Conservation (phyloP, 2,329 filamentous ascomycete genomes). For the Penicillium sp. region DNA sequence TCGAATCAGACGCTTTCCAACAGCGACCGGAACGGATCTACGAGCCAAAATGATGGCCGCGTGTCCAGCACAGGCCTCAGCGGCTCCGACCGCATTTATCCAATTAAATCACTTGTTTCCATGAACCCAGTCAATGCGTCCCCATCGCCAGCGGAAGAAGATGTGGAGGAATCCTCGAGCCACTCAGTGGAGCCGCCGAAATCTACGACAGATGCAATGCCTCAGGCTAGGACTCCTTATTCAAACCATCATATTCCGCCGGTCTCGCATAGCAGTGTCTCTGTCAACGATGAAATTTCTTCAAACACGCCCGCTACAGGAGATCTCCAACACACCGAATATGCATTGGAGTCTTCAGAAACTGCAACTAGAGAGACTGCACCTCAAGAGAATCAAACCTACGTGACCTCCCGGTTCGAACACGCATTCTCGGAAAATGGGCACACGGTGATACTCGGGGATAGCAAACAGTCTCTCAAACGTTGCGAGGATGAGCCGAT, state of each 20-base stretch:
- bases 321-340: background rate
- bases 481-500: conserved; percentile 94
- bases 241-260: background rate
- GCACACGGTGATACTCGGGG: background rate
- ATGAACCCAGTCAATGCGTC: background rate
- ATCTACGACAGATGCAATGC: background rate
- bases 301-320: background rate
- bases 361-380: background rate
- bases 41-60: background rate
- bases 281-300: background rate
- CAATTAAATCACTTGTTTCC: background rate
- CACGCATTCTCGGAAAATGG: background rate
- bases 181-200: background rate
- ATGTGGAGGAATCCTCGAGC: background rate
- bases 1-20: background rate
- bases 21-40: background rate
- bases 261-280: background rate
- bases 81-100: background rate
- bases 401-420: background rate
- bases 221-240: background rate
- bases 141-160: background rate
- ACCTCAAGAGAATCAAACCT: background rate
- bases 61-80: background rate
- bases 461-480: background rate
- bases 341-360: background rate